phyloP scores from a whole-genome alignment of 352 stramenopile species.

The Pythium coloratum region DNA sequence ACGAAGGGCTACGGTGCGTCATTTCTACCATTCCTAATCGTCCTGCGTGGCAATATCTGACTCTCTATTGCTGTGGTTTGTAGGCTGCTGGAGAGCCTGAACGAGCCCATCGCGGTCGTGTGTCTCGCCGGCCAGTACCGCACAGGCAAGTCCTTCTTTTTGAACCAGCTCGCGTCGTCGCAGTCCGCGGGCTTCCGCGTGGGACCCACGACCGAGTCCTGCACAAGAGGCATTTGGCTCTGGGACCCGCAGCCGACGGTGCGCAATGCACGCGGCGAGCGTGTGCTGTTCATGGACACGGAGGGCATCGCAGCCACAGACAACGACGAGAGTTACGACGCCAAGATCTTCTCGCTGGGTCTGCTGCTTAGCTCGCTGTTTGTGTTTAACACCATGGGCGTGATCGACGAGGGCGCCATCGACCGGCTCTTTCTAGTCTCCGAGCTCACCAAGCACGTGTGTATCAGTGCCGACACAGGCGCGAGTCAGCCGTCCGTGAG shows the following conservation, averaged over 20 bases:
- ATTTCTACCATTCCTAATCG: not conserved
- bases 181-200: slow-evolving; percentile 56
- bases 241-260: slow-evolving; percentile 63
- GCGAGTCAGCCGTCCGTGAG: not conserved
- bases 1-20: slow-evolving; percentile 54
- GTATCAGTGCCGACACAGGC: slow-evolving; percentile 46
- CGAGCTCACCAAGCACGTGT: slow-evolving; percentile 84
- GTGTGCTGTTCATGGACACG: slow-evolving; percentile 83
- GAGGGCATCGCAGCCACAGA: slow-evolving; percentile 84
- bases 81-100: slow-evolving; percentile 62
- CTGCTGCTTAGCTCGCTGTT: slow-evolving; percentile 82
- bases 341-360: slow-evolving; percentile 86
- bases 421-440: slow-evolving; percentile 84
- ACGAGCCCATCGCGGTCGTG: slow-evolving; percentile 75
- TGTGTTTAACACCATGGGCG: slow-evolving; percentile 88
- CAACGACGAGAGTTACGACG: slow-evolving; percentile 87
- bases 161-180: slow-evolving; percentile 68
- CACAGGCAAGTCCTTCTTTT: slow-evolving; percentile 88
- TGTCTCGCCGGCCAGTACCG: slow-evolving; percentile 82
- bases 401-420: slow-evolving; percentile 87
- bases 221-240: slow-evolving; percentile 85
- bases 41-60: not conserved
- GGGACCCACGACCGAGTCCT: slow-evolving; percentile 82
- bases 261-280: slow-evolving; percentile 56
- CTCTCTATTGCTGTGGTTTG: not conserved